Conservation (phyloP, 345 rosid genomes). For the Mercurialis annua region DNA sequence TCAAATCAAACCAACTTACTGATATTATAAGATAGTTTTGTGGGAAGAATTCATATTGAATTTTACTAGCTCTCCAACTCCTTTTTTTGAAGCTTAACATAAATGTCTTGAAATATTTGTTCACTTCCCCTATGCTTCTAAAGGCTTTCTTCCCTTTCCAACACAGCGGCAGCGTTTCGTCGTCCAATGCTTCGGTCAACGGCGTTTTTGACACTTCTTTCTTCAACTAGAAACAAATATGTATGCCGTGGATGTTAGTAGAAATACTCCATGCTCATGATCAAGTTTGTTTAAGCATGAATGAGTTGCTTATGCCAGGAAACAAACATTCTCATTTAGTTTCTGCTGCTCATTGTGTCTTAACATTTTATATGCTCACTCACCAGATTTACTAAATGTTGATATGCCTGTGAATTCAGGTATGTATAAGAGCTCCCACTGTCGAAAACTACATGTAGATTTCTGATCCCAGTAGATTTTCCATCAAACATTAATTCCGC, state of each 20-base stretch:
- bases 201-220: slow-evolving; percentile 48
- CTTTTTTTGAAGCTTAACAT: slow-evolving; percentile 47
- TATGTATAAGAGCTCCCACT: slow-evolving; percentile 97
- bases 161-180: slow-evolving; percentile 71
- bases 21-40: slow-evolving; percentile 80
- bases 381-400: slow-evolving; percentile 49
- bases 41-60: slow-evolving; percentile 57
- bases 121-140: slow-evolving; percentile 57
- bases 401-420: slow-evolving; percentile 59
- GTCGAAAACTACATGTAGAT: slow-evolving; percentile 55
- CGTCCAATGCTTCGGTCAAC: slow-evolving; percentile 57
- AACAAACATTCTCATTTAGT: neutral
- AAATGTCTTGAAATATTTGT: slow-evolving; percentile 68
- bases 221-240: slow-evolving; percentile 42
- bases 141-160: slow-evolving; percentile 89
- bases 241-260: neutral
- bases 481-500: slow-evolving; percentile 68
- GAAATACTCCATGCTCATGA: neutral
- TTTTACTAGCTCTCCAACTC: slow-evolving; percentile 42
- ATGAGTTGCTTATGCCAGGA: neutral
- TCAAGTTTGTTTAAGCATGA: neutral
- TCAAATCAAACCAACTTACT: slow-evolving; percentile 40
- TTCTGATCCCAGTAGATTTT: slow-evolving; percentile 53
- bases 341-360: too few species aligned
- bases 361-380: slow-evolving; percentile 13